Evolutionary conservation across 2,329 filamentous ascomycete genomes (phyloP), one percentile per base, ranked within the genome.

Genomic region (Pezizomycotina sp.): DNA sequence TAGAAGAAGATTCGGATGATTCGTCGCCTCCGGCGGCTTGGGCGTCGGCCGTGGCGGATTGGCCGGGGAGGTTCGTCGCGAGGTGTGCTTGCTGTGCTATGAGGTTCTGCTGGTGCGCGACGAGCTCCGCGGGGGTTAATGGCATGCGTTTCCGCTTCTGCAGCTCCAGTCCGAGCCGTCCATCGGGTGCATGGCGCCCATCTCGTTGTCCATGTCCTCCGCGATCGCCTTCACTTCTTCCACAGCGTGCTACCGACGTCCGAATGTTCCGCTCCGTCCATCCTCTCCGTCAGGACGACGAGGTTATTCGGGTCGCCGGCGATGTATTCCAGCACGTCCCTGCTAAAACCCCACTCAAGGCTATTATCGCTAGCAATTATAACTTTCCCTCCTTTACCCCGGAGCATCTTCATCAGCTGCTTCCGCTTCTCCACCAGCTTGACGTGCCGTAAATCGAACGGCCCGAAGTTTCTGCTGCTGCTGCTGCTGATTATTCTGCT

Each of bases 311-410:
- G 62, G 47, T 91, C 78, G 40, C 69, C 66, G 0, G 82, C 82
- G 36, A 98, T 65, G 6, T 67, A 66, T 46, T 69, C 72, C 31
- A 98, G 60, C 0, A 84, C 65, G 34, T 86, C 74, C 51, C 77
- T 81, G 0, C 89, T 91, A 52, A 92, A 92, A 0, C 89, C 89
- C 89, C 89, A 98, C 50, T 92, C 82, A 13, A 95, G 60, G 19
- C 80, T 91, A 3, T 74, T 69, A 55, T 95, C 86, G 49, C 82
- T 93, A 2, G 89, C 84, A 38, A 98, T 64, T 33, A 98, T 89
- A 10, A 98, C 83, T 34, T 74, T 69, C 4, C 71, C 71, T 24
- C 58, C 52, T 66, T 14, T 61, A 62, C 28, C 57, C 54, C 13
- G 63, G 6, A 77, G 54, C 37, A 89, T 64, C 49, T 73, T 76